A percentile compares a stretch with the other conserved stretches of the same genome.
phyloP scores from a whole-genome alignment of 768 basidiomycete species.

The Gymnopilus dilepis region DNA sequence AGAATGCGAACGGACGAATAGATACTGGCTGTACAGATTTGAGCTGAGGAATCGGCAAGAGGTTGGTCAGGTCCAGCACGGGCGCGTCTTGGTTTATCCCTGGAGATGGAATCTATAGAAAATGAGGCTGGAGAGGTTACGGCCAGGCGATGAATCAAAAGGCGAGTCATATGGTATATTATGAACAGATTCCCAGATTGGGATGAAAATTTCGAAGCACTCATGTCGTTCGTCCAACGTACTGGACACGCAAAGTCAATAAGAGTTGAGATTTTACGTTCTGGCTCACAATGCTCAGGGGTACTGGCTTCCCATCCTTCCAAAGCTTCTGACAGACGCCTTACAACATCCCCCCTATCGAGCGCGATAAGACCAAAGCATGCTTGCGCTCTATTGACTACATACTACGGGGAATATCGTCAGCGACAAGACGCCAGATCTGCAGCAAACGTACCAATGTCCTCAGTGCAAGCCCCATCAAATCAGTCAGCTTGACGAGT shows the following conservation, averaged over 20 bases:
- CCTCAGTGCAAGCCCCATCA: slow-evolving; percentile 69
- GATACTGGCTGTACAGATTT: slow-evolving; percentile 62
- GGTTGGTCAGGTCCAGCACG: too few species aligned
- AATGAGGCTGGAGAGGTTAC: slow-evolving; percentile 37
- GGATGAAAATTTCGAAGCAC: slow-evolving; percentile 54
- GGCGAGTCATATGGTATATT: slow-evolving; percentile 65
- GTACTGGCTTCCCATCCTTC: slow-evolving; percentile 74
- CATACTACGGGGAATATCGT: slow-evolving; percentile 53
- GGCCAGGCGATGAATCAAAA: slow-evolving; percentile 75
- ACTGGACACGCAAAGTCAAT: slow-evolving; percentile 43
- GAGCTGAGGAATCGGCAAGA: slow-evolving; percentile 14
- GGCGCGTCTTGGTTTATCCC: too few species aligned
- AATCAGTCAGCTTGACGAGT: slow-evolving; percentile 67
- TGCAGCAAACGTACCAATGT: slow-evolving; percentile 58
- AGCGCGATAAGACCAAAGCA: slow-evolving; percentile 55
- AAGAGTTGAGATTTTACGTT: not conserved
- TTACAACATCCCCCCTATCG: slow-evolving; percentile 60
- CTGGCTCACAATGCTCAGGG: slow-evolving; percentile 69
- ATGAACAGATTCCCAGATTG: slow-evolving; percentile 64
- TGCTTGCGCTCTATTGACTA: slow-evolving; percentile 68
- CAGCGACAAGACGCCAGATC: not conserved
- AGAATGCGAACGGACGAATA: slow-evolving; percentile 65
- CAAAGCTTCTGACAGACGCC: slow-evolving; percentile 71
- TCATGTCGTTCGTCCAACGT: slow-evolving; percentile 59
- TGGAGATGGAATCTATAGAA: too few species aligned